Conservation (phyloP, 495 filamentous ascomycete genomes). For the Talaromyces wortmannii region DNA sequence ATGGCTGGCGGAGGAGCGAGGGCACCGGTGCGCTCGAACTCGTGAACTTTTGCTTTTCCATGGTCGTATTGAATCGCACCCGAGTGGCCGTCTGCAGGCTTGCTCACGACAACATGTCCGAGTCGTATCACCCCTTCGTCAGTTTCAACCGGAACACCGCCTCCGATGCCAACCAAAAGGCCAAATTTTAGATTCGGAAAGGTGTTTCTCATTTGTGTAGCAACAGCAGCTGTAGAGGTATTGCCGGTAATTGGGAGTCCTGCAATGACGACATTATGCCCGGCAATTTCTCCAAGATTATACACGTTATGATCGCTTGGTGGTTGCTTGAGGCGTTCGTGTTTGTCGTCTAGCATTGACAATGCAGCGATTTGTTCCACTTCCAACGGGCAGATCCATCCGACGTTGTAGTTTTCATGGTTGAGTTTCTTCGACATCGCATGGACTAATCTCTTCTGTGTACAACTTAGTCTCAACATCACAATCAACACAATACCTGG, state of each 20-base stretch:
- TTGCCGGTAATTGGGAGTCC: slow-evolving; percentile 25
- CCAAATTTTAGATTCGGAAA: slow-evolving; percentile 28
- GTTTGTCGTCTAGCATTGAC: slow-evolving; percentile 13
- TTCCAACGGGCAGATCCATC: slow-evolving; percentile 18
- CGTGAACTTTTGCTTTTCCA: slow-evolving; percentile 17
- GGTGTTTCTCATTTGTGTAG: slow-evolving; percentile 19
- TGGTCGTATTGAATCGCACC: slow-evolving; percentile 13
- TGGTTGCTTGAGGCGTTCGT: slow-evolving; percentile 2
- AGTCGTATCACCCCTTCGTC: slow-evolving; percentile 21
- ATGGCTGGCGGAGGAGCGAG: slow-evolving; percentile 13
- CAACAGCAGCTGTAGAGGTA: slow-evolving; percentile 19
- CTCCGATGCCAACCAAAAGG: slow-evolving; percentile 24
- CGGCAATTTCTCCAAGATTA: slow-evolving; percentile 17
- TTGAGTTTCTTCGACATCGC: neutral
- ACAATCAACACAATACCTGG: neutral
- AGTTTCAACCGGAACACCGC: slow-evolving; percentile 17
- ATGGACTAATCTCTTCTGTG: neutral
- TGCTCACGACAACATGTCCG: slow-evolving; percentile 27
- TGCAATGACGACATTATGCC: slow-evolving; percentile 27
- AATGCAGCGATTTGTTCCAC: slow-evolving; percentile 13
- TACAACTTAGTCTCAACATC: neutral
- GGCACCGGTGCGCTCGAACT: slow-evolving; percentile 18
- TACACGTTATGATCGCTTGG: slow-evolving; percentile 23
- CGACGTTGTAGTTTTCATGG: slow-evolving; percentile 11
- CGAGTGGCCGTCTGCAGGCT: slow-evolving; percentile 12